Evolutionary conservation across 2,329 filamentous ascomycete species (phyloP), one percentile per base, ranked within the genome.

Genomic region (Chrysoporthe austroafricana): DNA sequence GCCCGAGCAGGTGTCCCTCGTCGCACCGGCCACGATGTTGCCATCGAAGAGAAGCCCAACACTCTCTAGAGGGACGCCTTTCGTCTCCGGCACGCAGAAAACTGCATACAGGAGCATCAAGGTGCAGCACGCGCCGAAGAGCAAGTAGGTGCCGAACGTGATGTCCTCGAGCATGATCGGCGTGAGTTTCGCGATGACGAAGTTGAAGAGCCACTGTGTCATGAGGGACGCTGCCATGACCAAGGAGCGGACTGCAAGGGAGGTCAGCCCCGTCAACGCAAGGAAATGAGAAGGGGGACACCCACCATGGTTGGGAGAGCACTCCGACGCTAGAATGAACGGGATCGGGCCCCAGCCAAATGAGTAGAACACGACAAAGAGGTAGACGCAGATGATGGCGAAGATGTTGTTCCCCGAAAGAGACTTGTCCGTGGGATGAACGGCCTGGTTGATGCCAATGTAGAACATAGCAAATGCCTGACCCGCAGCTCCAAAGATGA

Each of bases 41-140:
- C 66, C 68, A 11, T 69, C 66, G 18, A 69, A 69, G 7, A 69
- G 62, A 11, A 65, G 21, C 32, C 61, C 66, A 46, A 69, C 60
- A 46, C 68, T 69, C 70, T 86, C 84, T 7, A 85, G 77, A 1
- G 81, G 79, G 13, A 84, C 74, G 64, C 83, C 83, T 73, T 84
- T 85, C 2, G 84, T 86, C 71, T 86, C 84, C 1, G 84, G 84
- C 0, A 86, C 77, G 60, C 83, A 82, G 75, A 84, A 83, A 65
- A 79, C 80, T 3, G 83, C 78, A 74, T 82, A 86, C 56, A 83
- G 72, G 11, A 82, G 78, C 70, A 83, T 81, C 39, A 77, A 70
- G 18, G 84, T 76, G 61, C 84, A 80, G 43, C 84, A 76, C 0
- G 79, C 75, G 3, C 81, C 83, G 70, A 86, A 86, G 75, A 86